Conservation (phyloP, 225 moss, liverwort and hornwort genomes). For the Neckera pumila region DNA sequence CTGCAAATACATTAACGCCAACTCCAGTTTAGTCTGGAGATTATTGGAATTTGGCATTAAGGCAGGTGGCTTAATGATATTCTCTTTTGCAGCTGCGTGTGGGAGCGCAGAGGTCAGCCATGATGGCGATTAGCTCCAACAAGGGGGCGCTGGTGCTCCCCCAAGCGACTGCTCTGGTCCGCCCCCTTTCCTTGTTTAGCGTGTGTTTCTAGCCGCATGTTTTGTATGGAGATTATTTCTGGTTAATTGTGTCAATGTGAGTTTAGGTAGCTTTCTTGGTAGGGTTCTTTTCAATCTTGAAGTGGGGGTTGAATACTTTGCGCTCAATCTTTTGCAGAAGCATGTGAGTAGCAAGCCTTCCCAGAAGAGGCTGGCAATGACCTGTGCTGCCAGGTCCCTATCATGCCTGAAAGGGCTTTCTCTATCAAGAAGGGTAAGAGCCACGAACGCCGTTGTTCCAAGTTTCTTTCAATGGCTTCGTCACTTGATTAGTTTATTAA, state of each 20-base stretch:
- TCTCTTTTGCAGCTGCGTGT: not conserved
- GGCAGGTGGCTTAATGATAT: not conserved
- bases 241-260: not conserved
- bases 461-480: not conserved
- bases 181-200: not conserved
- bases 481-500: not conserved
- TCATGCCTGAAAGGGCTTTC: conserved; percentile 6
- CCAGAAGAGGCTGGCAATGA: not conserved
- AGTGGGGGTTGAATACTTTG: not conserved
- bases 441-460: not conserved
- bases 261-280: not conserved
- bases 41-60: not conserved
- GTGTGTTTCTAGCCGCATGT: not conserved
- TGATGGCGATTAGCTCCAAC: conserved; percentile 7
- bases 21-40: not conserved
- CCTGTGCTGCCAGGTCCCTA: not conserved
- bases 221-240: not conserved
- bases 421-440: conserved; percentile 10
- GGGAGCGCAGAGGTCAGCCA: not conserved
- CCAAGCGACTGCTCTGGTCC: conserved; percentile 7
- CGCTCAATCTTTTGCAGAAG: not conserved
- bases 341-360: not conserved
- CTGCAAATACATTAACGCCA: not conserved
- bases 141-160: not conserved
- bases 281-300: not conserved